These are phyloP conservation scores for Phytophthora cryptogea DNA, from an alignment of 352 stramenopile genomes.

Conservation along the genomic window DNA sequence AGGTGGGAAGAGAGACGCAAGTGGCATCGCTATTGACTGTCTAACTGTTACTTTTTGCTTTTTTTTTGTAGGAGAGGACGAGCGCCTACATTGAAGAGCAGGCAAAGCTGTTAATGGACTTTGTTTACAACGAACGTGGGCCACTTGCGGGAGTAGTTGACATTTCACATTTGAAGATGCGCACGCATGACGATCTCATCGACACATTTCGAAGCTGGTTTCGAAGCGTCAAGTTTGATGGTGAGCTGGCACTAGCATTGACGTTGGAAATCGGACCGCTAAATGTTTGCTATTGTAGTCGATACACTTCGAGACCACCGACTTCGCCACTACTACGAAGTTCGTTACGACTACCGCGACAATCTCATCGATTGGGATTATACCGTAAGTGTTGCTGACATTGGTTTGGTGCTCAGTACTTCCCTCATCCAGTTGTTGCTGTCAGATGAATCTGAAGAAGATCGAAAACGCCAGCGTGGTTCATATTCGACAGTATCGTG, in stretches of 20 bases:
- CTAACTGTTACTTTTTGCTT: slow-evolving; percentile 3
- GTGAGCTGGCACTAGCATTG: slow-evolving; percentile 27
- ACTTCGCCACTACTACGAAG: slow-evolving; percentile 91
- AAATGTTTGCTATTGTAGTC: slow-evolving; percentile 40
- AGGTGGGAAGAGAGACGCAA: slow-evolving; percentile 36
- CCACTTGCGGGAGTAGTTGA: slow-evolving; percentile 74
- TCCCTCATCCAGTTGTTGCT: neutral
- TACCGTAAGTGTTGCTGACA: slow-evolving; percentile 44
- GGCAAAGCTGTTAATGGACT: slow-evolving; percentile 63
- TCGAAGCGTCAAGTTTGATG: slow-evolving; percentile 71
- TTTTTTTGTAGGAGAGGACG: slow-evolving; percentile 64
- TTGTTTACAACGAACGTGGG: slow-evolving; percentile 75
- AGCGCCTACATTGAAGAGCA: slow-evolving; percentile 83
- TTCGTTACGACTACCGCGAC: slow-evolving; percentile 92
- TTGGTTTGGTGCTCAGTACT: neutral
- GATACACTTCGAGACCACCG: slow-evolving; percentile 83
- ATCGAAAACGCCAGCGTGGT: slow-evolving; percentile 92
- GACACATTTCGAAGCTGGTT: slow-evolving; percentile 87
- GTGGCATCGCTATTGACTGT: neutral
- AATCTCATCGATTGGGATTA: slow-evolving; percentile 97
- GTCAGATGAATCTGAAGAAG: slow-evolving; percentile 82
- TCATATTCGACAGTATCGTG: slow-evolving; percentile 91
- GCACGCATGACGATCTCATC: slow-evolving; percentile 88
- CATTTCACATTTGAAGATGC: slow-evolving; percentile 89
- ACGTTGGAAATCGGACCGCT: neutral